Evolutionary conservation across 208 protist genomes (phyloP).

Genomic region (Novymonas esmeraldas): DNA sequence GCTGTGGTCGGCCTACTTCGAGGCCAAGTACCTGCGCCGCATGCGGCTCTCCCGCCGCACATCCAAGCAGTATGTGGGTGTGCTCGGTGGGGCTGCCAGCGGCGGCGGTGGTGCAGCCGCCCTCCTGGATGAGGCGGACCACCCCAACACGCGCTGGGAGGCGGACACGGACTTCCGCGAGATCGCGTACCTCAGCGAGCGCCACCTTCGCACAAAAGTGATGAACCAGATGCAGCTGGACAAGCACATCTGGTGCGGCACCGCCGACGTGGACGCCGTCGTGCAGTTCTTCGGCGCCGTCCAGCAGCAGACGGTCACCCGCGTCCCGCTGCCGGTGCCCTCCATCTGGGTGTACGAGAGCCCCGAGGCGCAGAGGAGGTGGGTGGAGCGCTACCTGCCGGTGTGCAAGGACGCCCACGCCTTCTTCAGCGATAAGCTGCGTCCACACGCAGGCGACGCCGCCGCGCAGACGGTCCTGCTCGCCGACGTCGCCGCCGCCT

Average conservation of each 20-base stretch:
- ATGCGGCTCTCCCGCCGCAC: slow-evolving; percentile 72
- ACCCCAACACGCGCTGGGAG: slow-evolving; percentile 78
- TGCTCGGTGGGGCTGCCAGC: slow-evolving; percentile 30
- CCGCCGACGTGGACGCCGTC: slow-evolving; percentile 49
- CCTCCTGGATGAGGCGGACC: slow-evolving; percentile 83
- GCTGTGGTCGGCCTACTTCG: slow-evolving; percentile 72
- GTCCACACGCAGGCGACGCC: slow-evolving; percentile 26
- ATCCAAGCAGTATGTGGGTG: slow-evolving; percentile 43
- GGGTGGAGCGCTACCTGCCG: slow-evolving; percentile 78
- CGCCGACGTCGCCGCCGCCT: slow-evolving; percentile 42
- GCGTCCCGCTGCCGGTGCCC: slow-evolving; percentile 71
- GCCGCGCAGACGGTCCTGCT: slow-evolving; percentile 45
- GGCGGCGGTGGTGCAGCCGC: slow-evolving; percentile 6
- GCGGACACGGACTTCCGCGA: slow-evolving; percentile 80
- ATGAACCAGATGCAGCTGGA: slow-evolving; percentile 81
- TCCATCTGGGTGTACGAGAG: slow-evolving; percentile 85
- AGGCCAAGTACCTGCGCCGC: slow-evolving; percentile 39
- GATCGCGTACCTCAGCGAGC: slow-evolving; percentile 68
- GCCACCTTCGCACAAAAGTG: slow-evolving; percentile 74
- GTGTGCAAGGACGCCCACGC: slow-evolving; percentile 43
- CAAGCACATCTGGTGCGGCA: slow-evolving; percentile 43
- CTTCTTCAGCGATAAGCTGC: slow-evolving; percentile 70
- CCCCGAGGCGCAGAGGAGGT: slow-evolving; percentile 55
- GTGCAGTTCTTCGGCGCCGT: slow-evolving; percentile 67
- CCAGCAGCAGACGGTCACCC: slow-evolving; percentile 74